These are phyloP conservation scores for Pelargonium australe DNA, from an alignment of 441 rosid species.

Conservation along the genomic window DNA sequence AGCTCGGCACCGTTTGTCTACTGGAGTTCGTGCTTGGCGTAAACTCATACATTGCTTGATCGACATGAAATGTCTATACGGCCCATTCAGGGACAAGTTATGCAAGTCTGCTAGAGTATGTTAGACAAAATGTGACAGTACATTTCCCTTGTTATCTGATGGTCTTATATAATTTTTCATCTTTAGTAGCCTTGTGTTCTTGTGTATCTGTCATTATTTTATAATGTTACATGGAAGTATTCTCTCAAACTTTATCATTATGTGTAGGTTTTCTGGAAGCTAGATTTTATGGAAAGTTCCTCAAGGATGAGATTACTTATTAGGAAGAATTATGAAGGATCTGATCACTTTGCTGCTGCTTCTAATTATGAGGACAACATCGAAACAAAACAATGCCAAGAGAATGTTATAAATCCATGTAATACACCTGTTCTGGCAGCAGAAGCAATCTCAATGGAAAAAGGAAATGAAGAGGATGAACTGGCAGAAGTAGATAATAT, in stretches of 20 bases:
- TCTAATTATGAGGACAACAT: slow-evolving; percentile 71
- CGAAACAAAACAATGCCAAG: slow-evolving; percentile 33
- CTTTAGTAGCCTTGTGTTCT: no score
- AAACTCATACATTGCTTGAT: slow-evolving; percentile 79
- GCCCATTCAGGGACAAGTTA: slow-evolving; percentile 58
- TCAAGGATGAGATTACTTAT: slow-evolving; percentile 91
- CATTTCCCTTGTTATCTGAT: neutral
- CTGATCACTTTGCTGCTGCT: slow-evolving; percentile 93
- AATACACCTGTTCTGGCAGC: slow-evolving; percentile 74
- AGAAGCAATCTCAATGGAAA: slow-evolving; percentile 78
- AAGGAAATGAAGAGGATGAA: slow-evolving; percentile 76
- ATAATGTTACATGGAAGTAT: neutral
- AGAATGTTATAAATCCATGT: slow-evolving; percentile 46
- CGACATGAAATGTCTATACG: slow-evolving; percentile 84
- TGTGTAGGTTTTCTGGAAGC: slow-evolving; percentile 86
- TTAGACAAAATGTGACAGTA: slow-evolving; percentile 11
- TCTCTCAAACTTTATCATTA: slow-evolving; percentile 14
- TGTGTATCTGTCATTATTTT: no score
- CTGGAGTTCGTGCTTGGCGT: slow-evolving; percentile 88
- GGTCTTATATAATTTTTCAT: no score
- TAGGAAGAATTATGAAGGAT: slow-evolving; percentile 77
- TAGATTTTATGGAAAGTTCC: slow-evolving; percentile 91
- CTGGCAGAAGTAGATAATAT: slow-evolving; percentile 56
- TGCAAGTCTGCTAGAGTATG: slow-evolving; percentile 67
- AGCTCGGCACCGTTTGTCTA: slow-evolving; percentile 47